phyloP scores from a whole-genome alignment of 2,329 filamentous ascomycete species.

The Chaetothyriales sp. region DNA sequence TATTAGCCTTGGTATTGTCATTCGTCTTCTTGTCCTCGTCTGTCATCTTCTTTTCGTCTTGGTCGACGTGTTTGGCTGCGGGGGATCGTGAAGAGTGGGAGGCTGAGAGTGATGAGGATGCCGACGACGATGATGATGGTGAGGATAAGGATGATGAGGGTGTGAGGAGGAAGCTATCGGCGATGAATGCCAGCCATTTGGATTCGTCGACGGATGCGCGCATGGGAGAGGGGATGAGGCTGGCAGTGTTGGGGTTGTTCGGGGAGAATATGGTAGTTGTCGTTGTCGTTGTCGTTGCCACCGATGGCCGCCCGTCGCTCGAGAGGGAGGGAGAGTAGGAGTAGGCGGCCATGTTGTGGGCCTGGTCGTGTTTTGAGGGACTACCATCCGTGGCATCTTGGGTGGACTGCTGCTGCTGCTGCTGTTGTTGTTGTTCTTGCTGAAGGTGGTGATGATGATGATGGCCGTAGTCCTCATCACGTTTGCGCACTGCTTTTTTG shows the following conservation, averaged over 20 bases:
- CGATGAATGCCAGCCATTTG: constrained; percentile 44
- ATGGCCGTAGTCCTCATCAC: constrained; percentile 21
- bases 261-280: constrained; percentile 10
- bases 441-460: constrained; percentile 2
- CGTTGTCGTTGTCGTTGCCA: constrained; percentile 11
- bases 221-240: constrained; percentile 59
- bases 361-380: background rate
- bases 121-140: constrained; percentile 5
- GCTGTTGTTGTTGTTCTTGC: background rate
- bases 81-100: background rate
- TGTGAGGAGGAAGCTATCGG: constrained; percentile 14
- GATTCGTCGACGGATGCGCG: constrained; percentile 65
- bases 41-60: background rate
- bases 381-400: no score
- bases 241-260: constrained; percentile 12
- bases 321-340: constrained; percentile 11
- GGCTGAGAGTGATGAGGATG: background rate
- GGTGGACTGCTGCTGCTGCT: background rate
- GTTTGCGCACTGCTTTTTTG: constrained; percentile 61
- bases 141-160: constrained; percentile 21
- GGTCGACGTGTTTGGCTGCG: background rate
- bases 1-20: background rate
- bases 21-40: background rate
- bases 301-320: constrained; percentile 11
- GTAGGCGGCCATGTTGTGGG: constrained; percentile 4